These are phyloP conservation scores for Coelastrella sp. DNA, from an alignment of 139 green algal genomes.

Conservation along the genomic window DNA sequence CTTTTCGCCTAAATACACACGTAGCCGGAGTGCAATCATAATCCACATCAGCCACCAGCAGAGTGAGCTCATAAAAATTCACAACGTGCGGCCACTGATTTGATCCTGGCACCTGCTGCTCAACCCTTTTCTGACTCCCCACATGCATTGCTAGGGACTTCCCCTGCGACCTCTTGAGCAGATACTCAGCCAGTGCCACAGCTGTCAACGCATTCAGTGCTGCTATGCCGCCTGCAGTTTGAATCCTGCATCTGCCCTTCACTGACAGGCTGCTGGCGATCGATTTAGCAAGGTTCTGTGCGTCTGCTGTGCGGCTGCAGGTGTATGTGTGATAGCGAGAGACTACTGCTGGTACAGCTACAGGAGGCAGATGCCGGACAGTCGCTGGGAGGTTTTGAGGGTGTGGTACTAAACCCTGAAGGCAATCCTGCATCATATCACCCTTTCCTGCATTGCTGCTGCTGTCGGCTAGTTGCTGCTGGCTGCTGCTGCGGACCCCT, in stretches of 20 bases:
- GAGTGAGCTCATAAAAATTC: constrained; percentile 9
- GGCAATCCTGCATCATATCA: constrained; percentile 1
- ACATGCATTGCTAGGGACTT: constrained; percentile 16
- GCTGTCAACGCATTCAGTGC: constrained; percentile 15
- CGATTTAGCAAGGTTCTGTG: background rate
- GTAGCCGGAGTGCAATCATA: background rate
- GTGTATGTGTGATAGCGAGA: background rate
- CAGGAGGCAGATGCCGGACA: background rate
- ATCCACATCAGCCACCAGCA: background rate
- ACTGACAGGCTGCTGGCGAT: background rate
- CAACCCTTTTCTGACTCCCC: background rate
- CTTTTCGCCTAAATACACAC: background rate
- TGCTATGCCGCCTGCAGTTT: background rate
- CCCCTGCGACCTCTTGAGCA: background rate
- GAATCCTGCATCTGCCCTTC: constrained; percentile 3
- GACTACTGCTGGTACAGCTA: background rate
- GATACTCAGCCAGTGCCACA: background rate
- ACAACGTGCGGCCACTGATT: background rate
- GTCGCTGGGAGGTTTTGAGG: background rate
- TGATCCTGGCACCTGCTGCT: background rate
- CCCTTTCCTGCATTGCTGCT: background rate
- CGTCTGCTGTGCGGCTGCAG: background rate
- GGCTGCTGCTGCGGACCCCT: background rate
- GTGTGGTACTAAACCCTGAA: background rate
- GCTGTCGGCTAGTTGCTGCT: background rate